Conservation (phyloP, 208 protist species). For the Leishmania guyanensis region DNA sequence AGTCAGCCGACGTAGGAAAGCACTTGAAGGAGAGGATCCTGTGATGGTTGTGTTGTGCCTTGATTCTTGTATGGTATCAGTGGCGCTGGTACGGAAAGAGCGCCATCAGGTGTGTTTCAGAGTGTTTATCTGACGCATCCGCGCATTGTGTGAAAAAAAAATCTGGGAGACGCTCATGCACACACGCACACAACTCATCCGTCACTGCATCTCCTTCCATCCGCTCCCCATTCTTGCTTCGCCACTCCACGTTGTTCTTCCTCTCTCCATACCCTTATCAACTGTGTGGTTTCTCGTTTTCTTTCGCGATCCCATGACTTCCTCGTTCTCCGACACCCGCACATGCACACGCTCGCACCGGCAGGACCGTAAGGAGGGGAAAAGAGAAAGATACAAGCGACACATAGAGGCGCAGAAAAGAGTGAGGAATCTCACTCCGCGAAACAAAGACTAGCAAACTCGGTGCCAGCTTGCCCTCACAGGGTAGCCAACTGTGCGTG, state of each 20-base stretch:
- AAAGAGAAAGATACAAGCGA: neutral
- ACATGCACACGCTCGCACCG: neutral
- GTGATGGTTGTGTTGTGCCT: neutral
- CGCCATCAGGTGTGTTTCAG: neutral
- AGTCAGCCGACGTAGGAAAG: neutral
- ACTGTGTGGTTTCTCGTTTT: neutral
- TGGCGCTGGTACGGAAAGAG: neutral
- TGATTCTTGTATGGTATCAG: neutral
- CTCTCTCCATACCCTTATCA: neutral
- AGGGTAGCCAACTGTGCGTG: neutral
- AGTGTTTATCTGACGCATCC: neutral
- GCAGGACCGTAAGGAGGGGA: neutral
- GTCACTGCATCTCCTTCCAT: neutral
- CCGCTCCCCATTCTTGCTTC: constrained; percentile 5
- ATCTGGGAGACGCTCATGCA: neutral
- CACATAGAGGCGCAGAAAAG: neutral
- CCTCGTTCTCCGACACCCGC: neutral
- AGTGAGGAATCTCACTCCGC: neutral
- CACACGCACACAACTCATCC: neutral
- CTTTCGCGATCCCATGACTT: neutral
- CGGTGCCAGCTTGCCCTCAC: neutral
- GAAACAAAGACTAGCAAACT: neutral
- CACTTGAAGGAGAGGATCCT: neutral
- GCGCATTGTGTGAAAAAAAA: neutral
- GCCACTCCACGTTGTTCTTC: neutral